Conservation (phyloP, 371 early-diverging fungal species). For the Dentiscutata heterogama region DNA sequence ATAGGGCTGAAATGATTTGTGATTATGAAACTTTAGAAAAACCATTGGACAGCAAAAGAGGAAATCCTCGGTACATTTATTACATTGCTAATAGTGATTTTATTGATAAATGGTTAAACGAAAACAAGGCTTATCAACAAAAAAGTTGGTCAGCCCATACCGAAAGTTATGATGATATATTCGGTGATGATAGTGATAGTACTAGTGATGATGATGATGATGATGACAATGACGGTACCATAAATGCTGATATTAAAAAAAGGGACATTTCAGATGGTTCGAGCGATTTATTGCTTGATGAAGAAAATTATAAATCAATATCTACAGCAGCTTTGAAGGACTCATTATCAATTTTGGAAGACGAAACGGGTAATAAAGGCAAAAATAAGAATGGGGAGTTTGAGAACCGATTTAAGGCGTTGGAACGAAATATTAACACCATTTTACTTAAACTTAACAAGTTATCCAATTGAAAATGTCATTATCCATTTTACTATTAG, state of each 20-base stretch:
- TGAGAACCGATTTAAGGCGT: no score
- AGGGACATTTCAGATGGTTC: background rate
- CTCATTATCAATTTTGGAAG: no score
- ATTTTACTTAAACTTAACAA: no score
- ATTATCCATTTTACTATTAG: no score
- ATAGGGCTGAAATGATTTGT: background rate
- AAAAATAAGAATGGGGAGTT: no score
- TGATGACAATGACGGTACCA: background rate
- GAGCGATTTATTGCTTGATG: background rate
- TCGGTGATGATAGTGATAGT: background rate
- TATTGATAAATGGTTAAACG: conserved; percentile 4
- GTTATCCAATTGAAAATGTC: no score
- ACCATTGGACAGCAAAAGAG: background rate
- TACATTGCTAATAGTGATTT: background rate
- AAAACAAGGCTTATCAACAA: background rate
- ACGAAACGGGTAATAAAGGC: no score
- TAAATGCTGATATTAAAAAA: no score
- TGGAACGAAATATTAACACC: no score
- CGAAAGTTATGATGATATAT: background rate
- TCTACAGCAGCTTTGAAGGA: no score
- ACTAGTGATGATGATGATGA: background rate
- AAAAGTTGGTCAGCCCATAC: no score
- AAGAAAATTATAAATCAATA: background rate
- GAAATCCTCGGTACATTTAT: conserved; percentile 33
- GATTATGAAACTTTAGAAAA: conserved; percentile 27